A percentile compares a stretch with the other conserved stretches of the same genome.
Evolutionary conservation across 1,284 basidiomycete genomes (phyloP).

Genomic region (Mycosarcoma maydis): DNA sequence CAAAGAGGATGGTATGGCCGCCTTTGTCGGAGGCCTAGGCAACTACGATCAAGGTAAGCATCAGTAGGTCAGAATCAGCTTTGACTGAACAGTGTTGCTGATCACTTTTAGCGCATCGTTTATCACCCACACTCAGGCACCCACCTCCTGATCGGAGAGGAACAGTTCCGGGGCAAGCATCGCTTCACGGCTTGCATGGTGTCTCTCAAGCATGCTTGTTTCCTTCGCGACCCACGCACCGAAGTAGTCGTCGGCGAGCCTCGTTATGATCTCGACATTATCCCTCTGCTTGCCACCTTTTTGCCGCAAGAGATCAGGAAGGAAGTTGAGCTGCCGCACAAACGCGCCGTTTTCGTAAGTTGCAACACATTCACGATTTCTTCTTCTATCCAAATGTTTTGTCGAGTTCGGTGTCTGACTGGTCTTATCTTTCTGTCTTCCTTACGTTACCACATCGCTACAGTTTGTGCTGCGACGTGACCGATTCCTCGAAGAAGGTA

Average conservation of each 20-base stretch:
- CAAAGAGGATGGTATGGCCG: slow-evolving; percentile 68
- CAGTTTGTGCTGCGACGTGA: slow-evolving; percentile 32
- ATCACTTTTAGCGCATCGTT: no score
- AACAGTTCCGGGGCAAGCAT: slow-evolving; percentile 69
- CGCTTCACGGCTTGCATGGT: slow-evolving; percentile 43
- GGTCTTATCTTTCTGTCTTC: no score
- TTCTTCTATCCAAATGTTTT: no score
- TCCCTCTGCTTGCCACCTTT: slow-evolving; percentile 35
- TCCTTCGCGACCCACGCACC: slow-evolving; percentile 44
- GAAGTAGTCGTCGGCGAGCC: slow-evolving; percentile 47
- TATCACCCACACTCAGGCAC: no score
- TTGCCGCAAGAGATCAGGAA: slow-evolving; percentile 35
- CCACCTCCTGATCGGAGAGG: slow-evolving; percentile 72
- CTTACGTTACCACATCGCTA: not conserved
- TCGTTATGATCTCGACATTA: slow-evolving; percentile 35
- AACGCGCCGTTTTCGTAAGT: slow-evolving; percentile 32
- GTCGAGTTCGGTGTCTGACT: no score
- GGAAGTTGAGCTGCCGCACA: slow-evolving; percentile 48
- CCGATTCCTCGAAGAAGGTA: slow-evolving; percentile 42
- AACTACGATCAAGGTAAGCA: slow-evolving; percentile 72
- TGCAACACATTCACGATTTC: not conserved
- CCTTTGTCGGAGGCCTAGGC: slow-evolving; percentile 60
- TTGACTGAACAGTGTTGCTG: no score
- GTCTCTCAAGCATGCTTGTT: slow-evolving; percentile 47
- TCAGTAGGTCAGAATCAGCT: no score